phyloP scores from a whole-genome alignment of 192 early-diverging fungal species.

The Podila horticola region DNA sequence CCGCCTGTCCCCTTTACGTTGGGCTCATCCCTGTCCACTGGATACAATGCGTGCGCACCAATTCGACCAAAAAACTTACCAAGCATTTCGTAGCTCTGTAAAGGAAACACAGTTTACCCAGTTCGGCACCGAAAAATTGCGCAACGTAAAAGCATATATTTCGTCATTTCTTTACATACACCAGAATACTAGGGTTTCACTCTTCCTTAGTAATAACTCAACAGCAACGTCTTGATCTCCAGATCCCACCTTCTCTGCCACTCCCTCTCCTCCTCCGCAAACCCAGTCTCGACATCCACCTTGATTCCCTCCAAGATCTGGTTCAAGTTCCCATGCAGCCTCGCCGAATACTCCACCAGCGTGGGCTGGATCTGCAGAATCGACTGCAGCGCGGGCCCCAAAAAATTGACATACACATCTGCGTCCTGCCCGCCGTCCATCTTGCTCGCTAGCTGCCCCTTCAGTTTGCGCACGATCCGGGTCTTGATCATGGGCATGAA shows the following conservation, averaged over 20 bases:
- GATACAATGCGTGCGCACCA: too few species aligned
- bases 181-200: background rate
- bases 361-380: conserved; percentile 2
- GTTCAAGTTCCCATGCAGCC: conserved; percentile 41
- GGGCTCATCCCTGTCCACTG: too few species aligned
- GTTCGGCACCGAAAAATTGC: too few species aligned
- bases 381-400: conserved; percentile 15
- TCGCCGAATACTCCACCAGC: background rate
- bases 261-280: conserved; percentile 2
- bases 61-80: too few species aligned
- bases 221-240: conserved; percentile 34
- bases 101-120: too few species aligned
- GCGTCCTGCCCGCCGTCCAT: conserved; percentile 18
- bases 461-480: conserved; percentile 27
- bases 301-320: conserved; percentile 12
- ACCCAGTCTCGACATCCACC: background rate
- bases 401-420: conserved; percentile 40
- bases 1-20: too few species aligned
- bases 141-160: background rate
- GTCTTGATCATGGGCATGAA: conserved; percentile 59
- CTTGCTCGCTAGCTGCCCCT: background rate
- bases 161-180: background rate
- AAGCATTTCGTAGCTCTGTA: too few species aligned
- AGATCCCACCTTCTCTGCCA: conserved; percentile 37
- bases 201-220: conserved; percentile 19